Evolutionary conservation across 108 stramenopile species (phyloP), one percentile per base, ranked within the genome.

Genomic region (Pseudonitzschia delicatissima): DNA sequence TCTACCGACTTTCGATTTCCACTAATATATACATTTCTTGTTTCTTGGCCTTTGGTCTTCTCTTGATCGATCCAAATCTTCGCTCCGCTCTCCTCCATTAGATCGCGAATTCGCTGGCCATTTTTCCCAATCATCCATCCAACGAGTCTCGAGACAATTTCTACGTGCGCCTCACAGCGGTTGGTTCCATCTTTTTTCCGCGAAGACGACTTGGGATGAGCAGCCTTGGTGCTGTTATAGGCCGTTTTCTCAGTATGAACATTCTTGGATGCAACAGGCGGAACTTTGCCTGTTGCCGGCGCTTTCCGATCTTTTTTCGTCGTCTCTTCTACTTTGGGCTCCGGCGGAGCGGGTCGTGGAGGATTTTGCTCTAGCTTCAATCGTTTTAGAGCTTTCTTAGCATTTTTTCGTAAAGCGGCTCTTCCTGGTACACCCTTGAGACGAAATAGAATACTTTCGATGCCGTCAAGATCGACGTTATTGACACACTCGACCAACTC

Each of bases 1-100:
- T 92, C 94, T 27, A 93, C 91, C 13, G 68, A 67, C 26, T 80
- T 80, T 17, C 77, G 71, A 66, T 82, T 73, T n/a, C 91, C 94
- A 67, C 91, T 93, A 8, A 95, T 81, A 64, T 90, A 95, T 5
- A 93, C 91, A 67, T 88, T 83, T 12, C 94, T 80, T 8, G 79
- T 62, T 66, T 91, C 87, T 25, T 83, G 76, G 36, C 77, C 71
- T 27, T 72, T 82, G 79, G 91, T 81, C 26, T 77, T 84, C 52
- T 92, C 94, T 72, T 95, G 94, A 66, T 95, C 94, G 66, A 95
- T 93, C 94, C 94, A 95, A 32, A 95, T 76, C 68, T 91, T 91
- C 6, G 91, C 88, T 26, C 88, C 90, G 71, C 85, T 88, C 55
- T 89, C 88, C 74, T 93, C 90, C 94, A 95, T 95, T 64, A 95